Evolutionary conservation across 176 grass and related monocot species (phyloP).

Genomic region (Triticum timopheevii): DNA sequence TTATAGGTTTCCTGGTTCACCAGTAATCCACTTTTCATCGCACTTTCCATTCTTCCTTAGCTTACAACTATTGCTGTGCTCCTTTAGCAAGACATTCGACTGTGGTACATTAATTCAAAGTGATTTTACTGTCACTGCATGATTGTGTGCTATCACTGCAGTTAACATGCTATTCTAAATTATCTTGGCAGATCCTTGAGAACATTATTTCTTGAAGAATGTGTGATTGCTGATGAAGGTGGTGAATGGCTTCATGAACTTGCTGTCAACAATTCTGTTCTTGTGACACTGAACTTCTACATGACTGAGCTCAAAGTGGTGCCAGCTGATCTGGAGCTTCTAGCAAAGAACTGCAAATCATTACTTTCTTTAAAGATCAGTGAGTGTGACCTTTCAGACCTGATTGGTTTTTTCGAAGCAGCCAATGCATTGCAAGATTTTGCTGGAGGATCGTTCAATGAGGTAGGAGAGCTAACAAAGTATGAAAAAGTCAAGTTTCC

Average conservation of each 20-base stretch:
- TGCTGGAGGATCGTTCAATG: slow-evolving; percentile 72
- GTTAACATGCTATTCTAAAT: slow-evolving; percentile 40
- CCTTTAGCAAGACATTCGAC: not conserved
- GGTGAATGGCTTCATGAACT: slow-evolving; percentile 82
- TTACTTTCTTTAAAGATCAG: slow-evolving; percentile 83
- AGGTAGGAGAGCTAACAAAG: slow-evolving; percentile 49
- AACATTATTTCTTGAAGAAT: slow-evolving; percentile 85
- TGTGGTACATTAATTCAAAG: not conserved
- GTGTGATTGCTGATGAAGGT: slow-evolving; percentile 35
- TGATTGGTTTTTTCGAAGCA: slow-evolving; percentile 64
- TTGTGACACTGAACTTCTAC: slow-evolving; percentile 84
- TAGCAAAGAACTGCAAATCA: slow-evolving; percentile 76
- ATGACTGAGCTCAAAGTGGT: slow-evolving; percentile 77
- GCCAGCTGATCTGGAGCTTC: slow-evolving; percentile 69
- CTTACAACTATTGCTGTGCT: not conserved
- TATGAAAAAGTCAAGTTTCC: slow-evolving; percentile 67
- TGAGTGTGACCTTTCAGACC: slow-evolving; percentile 71
- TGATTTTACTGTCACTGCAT: slow-evolving; percentile 1
- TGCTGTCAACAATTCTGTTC: slow-evolving; percentile 62
- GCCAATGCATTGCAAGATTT: slow-evolving; percentile 78
- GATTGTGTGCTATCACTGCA: slow-evolving; percentile 21
- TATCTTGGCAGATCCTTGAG: slow-evolving; percentile 55
- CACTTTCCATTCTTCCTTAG: not conserved
- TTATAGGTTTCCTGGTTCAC: not conserved
- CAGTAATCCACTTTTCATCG: not conserved